phyloP scores from a whole-genome alignment of 1,139 yeast genomes.

The Taiozyma sp. region DNA sequence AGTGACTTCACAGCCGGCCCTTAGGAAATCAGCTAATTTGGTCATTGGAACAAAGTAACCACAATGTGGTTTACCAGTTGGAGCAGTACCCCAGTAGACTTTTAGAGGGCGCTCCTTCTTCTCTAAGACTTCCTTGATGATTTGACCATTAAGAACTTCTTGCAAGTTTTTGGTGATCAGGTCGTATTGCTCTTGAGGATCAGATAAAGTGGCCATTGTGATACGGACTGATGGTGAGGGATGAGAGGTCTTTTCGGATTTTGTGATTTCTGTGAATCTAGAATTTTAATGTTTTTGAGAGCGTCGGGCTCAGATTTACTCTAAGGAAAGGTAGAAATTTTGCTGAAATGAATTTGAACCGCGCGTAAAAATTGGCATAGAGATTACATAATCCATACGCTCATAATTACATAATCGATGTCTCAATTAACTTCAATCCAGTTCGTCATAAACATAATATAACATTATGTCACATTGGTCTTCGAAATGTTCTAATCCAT shows the following conservation, averaged over 20 bases:
- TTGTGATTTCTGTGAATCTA: not conserved
- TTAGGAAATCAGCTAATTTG: conserved; percentile 88
- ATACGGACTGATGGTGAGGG: not conserved
- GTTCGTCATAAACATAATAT: too few species aligned
- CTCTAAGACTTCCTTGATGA: conserved; percentile 80
- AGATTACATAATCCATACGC: not conserved
- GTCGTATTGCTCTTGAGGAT: conserved; percentile 64
- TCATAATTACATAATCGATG: too few species aligned
- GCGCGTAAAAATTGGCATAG: not conserved
- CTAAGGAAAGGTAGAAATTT: not conserved
- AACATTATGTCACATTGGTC: too few species aligned
- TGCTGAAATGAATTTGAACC: not conserved
- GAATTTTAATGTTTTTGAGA: not conserved
- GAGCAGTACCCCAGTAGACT: conserved; percentile 96
- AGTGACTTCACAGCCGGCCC: conserved; percentile 94
- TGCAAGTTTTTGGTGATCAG: conserved; percentile 84
- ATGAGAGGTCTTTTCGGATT: not conserved
- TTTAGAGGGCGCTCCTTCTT: conserved; percentile 77
- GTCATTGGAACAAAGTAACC: conserved; percentile 99
- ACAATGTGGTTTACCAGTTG: conserved; percentile 98
- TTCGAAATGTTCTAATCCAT: too few species aligned
- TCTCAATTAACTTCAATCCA: too few species aligned
- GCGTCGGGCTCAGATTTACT: not conserved
- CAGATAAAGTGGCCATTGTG: conserved; percentile 15
- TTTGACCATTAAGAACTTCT: conserved; percentile 86